Conservation (phyloP, 148 eudicot genomes). For the Arbutus unedo region DNA sequence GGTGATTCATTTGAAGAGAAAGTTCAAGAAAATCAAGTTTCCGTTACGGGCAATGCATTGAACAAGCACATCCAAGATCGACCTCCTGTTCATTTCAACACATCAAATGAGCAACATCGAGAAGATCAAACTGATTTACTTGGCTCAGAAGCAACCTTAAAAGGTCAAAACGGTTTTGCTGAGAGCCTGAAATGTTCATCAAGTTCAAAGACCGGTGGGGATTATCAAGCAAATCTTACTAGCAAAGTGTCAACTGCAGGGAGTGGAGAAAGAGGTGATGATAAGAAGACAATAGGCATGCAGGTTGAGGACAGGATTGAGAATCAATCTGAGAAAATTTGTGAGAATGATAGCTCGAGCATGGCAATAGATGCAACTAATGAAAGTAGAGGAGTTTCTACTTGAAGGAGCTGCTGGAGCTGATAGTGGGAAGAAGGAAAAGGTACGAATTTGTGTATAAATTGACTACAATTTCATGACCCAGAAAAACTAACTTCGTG, state of each 20-base stretch:
- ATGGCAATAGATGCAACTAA: background rate
- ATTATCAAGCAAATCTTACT: slow-evolving; percentile 10
- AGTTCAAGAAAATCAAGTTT: slow-evolving; percentile 17
- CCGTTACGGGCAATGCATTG: slow-evolving; percentile 16
- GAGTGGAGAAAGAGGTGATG: background rate
- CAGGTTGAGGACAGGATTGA: slow-evolving; percentile 9
- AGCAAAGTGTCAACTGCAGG: background rate
- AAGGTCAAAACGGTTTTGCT: slow-evolving; percentile 16
- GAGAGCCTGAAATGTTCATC: slow-evolving; percentile 17
- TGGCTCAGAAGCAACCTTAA: slow-evolving; percentile 14
- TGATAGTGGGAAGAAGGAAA: background rate
- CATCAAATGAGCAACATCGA: slow-evolving; percentile 11
- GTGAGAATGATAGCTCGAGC: slow-evolving; percentile 13
- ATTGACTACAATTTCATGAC: background rate
- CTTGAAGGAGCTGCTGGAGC: slow-evolving; percentile 3
- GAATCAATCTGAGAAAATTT: slow-evolving; percentile 6
- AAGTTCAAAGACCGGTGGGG: background rate
- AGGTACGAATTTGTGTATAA: background rate
- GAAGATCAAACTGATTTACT: slow-evolving; percentile 17
- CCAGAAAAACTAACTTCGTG: background rate
- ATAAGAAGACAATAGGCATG: background rate
- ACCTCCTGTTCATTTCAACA: slow-evolving; percentile 12
- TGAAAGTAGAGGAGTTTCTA: slow-evolving; percentile 8
- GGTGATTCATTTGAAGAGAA: slow-evolving; percentile 20
- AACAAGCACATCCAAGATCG: slow-evolving; percentile 16